Evolutionary conservation across 306 rosid species (phyloP), one percentile per base, ranked within the genome.

Genomic region (Mucuna pruriens): DNA sequence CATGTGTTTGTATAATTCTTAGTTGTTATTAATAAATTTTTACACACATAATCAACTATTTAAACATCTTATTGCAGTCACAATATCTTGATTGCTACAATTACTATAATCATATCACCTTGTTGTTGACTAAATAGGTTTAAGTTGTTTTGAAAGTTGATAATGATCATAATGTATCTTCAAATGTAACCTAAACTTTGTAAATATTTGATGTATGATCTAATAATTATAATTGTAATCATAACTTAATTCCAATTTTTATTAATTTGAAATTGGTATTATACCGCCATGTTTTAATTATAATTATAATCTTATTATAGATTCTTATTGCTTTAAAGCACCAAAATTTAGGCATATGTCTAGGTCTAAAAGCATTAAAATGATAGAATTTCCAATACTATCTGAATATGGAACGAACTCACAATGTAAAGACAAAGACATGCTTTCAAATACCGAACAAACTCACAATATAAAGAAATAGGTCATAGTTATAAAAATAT

Each of bases 281-380:
- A n/a, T 10, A 12, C 3, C 40, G 9, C 9, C 20, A 9, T 42
- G 19, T 39, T 65, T 52, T 2, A 77, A 25, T 3, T 39, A 39
- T 25, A 7, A 54, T 67, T 39, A 10, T 39, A 29, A 67, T 68
- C 4, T 34, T 9, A 5, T 19, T 4, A 36, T 25, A 34, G 6
- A 52, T 44, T 40, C 23, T 29, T 42, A n/a, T 42, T 26, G 19
- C 4, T 44, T 17, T 69, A 29, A 55, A 55, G 15, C 29, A 20
- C 63, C 62, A 29, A 57, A 79, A 20, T 36, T 11, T 68, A 78
- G 68, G 60, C 58, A 54, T 22, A 25, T 26, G 25, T 45, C 16
- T 45, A 11, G 51, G 51, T 45, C 16, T 40, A 40, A 7, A 2
- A 40, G 7, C 10, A 40, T 40, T 10, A 9, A 4, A 7, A 40